Percentiles rank a stretch among this genome's conserved stretches.
Conservation (phyloP, 164 flowering plant genomes). For the Vitis rotundifolia region DNA sequence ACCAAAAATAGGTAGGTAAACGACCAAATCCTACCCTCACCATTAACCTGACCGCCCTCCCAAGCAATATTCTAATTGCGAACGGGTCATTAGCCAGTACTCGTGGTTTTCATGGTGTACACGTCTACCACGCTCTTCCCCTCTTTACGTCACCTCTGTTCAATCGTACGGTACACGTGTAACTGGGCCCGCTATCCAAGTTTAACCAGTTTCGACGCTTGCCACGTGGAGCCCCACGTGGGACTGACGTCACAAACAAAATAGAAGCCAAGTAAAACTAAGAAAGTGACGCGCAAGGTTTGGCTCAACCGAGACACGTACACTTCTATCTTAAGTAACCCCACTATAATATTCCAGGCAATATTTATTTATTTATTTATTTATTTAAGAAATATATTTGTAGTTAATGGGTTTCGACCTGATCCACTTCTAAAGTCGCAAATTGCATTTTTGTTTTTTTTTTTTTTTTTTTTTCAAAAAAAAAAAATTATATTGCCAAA, state of each 20-base stretch:
- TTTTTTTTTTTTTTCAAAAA: too few relatives aligned
- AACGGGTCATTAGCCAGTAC: too few relatives aligned
- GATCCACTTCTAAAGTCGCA: too few relatives aligned
- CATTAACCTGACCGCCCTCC: too few relatives aligned
- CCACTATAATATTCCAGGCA: neutral
- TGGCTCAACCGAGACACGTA: neutral
- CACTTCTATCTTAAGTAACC: slow-evolving; percentile 1
- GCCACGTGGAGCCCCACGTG: neutral
- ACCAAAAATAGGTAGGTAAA: slow-evolving; percentile 9
- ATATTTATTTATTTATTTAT: too few relatives aligned
- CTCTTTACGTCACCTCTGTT: neutral
- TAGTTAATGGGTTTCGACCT: too few relatives aligned
- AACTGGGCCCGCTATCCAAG: neutral
- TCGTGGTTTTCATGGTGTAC: neutral
- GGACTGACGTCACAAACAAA: neutral
- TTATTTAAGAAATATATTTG: too few relatives aligned
- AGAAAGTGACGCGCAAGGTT: neutral
- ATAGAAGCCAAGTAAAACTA: neutral
- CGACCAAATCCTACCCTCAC: neutral
- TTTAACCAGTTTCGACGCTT: neutral
- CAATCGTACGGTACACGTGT: neutral
- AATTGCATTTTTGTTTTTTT: too few relatives aligned
- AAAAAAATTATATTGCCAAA: too few relatives aligned
- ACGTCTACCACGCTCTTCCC: neutral
- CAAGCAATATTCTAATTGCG: too few relatives aligned